Percentiles rank a stretch among this genome's conserved stretches.
Conservation (phyloP, 140 eudicot species). For the Senecio squalidus region DNA sequence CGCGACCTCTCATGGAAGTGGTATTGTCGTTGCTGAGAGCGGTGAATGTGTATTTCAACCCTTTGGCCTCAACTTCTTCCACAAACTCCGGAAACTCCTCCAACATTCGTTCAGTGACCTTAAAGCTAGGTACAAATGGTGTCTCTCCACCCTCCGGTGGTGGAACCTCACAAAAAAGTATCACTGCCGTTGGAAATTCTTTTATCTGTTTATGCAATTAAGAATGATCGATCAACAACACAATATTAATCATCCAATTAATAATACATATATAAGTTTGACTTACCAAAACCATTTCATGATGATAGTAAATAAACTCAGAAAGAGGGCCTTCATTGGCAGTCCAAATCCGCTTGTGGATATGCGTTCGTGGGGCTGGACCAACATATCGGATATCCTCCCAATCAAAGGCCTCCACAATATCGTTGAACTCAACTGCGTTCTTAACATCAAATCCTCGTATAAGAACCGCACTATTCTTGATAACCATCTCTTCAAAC, state of each 20-base stretch:
- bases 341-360: conserved; percentile 60
- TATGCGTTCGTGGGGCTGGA: conserved; percentile 72
- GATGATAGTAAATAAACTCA: conserved; percentile 70
- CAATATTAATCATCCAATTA: no score
- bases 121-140: conserved; percentile 75
- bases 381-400: conserved; percentile 73
- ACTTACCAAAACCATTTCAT: conserved; percentile 78
- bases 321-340: conserved; percentile 82
- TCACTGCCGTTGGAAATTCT: conserved; percentile 57
- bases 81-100: conserved; percentile 77
- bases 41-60: conserved; percentile 60
- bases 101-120: conserved; percentile 58
- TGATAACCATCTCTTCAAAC: conserved; percentile 59
- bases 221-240: background rate
- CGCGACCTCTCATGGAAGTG: conserved; percentile 68
- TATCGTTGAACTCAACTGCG: conserved; percentile 65
- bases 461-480: conserved; percentile 68
- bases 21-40: conserved; percentile 57
- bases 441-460: conserved; percentile 61
- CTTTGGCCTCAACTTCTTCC: conserved; percentile 54
- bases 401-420: conserved; percentile 61
- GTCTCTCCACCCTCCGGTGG: conserved; percentile 84
- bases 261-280: no score
- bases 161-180: conserved; percentile 63
- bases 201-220: conserved; percentile 34